These are phyloP conservation scores for Mortierella antarctica DNA, from an alignment of 192 early-diverging fungal genomes.

Conservation along the genomic window DNA sequence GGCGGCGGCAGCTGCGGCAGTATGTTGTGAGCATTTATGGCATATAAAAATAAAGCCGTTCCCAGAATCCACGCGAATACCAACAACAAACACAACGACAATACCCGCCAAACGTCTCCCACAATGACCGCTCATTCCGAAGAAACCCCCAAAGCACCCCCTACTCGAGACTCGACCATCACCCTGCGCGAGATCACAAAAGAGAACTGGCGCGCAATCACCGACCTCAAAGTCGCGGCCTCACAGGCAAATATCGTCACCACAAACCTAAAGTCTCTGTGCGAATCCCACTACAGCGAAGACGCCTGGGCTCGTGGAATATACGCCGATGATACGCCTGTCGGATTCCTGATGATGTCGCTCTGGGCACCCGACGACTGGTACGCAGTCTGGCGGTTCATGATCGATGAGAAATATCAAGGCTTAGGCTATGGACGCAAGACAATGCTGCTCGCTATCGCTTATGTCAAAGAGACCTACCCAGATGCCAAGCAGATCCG, in stretches of 20 bases:
- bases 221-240: neutral
- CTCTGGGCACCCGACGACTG: slow-evolving; percentile 11
- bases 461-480: neutral
- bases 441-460: slow-evolving; percentile 9
- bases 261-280: slow-evolving; percentile 8
- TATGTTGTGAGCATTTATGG: too few relatives aligned
- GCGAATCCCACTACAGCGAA: slow-evolving; percentile 17
- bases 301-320: slow-evolving; percentile 18
- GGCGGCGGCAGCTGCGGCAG: too few relatives aligned
- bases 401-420: slow-evolving; percentile 24
- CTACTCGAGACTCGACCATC: slow-evolving; percentile 9
- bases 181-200: slow-evolving; percentile 14
- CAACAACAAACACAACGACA: too few relatives aligned
- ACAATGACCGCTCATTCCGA: neutral
- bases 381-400: slow-evolving; percentile 18
- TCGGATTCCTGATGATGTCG: slow-evolving; percentile 19
- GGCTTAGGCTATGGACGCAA: slow-evolving; percentile 3
- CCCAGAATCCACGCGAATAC: too few relatives aligned
- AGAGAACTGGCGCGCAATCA: slow-evolving; percentile 16
- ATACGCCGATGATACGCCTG: slow-evolving; percentile 13
- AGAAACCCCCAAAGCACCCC: neutral
- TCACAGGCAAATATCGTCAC: slow-evolving; percentile 1
- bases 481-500: slow-evolving; percentile 14
- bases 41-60: too few relatives aligned
- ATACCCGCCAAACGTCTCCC: neutral